These are phyloP conservation scores for Crucibulum laeve DNA, from an alignment of 768 basidiomycete genomes.

Conservation along the genomic window DNA sequence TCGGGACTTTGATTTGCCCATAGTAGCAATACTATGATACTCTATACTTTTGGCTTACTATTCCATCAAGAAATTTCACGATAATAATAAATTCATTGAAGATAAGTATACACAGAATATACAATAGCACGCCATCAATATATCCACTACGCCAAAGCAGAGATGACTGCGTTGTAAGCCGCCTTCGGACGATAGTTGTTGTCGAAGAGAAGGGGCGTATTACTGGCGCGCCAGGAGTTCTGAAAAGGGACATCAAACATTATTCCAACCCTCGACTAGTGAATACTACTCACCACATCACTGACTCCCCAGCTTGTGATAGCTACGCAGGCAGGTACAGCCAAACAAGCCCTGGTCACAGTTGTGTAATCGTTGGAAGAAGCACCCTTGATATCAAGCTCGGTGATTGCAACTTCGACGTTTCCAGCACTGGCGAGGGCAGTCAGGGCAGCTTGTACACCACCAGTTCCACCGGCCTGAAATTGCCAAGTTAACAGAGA, in stretches of 20 bases:
- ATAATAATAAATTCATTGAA: background rate
- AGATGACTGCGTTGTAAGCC: constrained; percentile 27
- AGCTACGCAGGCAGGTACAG: constrained; percentile 34
- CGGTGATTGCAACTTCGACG: constrained; percentile 47
- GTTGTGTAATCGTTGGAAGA: constrained; percentile 36
- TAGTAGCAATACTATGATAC: too few species aligned
- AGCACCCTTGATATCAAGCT: constrained; percentile 36
- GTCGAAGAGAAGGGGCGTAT: constrained; percentile 41
- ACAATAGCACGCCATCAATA: background rate
- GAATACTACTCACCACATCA: too few species aligned
- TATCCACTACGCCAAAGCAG: constrained; percentile 9
- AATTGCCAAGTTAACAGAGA: background rate
- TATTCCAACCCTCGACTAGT: too few species aligned
- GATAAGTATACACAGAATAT: background rate
- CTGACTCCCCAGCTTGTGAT: constrained; percentile 50
- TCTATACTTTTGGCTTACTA: too few species aligned
- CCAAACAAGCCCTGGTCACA: constrained; percentile 44
- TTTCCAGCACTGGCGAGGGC: constrained; percentile 37
- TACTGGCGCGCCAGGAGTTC: constrained; percentile 44
- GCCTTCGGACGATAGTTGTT: constrained; percentile 41
- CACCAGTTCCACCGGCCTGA: constrained; percentile 35
- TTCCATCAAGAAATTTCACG: background rate
- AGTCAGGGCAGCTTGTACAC: constrained; percentile 36
- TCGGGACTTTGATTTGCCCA: background rate
- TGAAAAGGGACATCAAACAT: constrained; percentile 6